Evolutionary conservation across 805 yeast species (phyloP).

Genomic region (Saccharomyces paradoxus): DNA sequence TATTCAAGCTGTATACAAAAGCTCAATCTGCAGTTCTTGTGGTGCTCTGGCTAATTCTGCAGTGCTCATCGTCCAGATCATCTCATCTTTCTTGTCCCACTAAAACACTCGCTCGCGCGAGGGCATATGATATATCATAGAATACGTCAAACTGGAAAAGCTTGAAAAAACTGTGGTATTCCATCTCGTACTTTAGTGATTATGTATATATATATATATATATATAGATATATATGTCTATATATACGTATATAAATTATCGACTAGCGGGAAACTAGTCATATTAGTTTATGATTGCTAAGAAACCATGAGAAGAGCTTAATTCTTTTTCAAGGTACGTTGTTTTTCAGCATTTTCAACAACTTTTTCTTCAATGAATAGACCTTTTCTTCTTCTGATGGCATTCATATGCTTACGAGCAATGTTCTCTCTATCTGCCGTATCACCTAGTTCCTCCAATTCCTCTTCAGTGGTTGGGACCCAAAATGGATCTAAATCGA

Average conservation of each 20-base stretch:
- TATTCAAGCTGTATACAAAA: neutral
- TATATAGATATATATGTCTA: neutral
- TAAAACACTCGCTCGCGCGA: neutral
- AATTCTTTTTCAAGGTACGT: conserved; percentile 73
- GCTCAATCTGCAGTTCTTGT: neutral
- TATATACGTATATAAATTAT: neutral
- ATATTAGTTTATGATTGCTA: neutral
- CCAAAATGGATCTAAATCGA: conserved; percentile 96
- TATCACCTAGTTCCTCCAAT: conserved; percentile 84
- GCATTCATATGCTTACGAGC: conserved; percentile 81
- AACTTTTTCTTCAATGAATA: conserved; percentile 82
- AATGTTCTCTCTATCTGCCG: conserved; percentile 84
- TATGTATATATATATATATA: neutral
- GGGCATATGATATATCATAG: neutral
- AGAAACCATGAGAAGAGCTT: neutral
- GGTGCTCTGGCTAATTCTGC: neutral
- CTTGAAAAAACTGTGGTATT: neutral
- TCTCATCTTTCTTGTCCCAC: neutral
- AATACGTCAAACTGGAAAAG: neutral
- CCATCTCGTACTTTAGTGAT: neutral
- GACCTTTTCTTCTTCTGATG: conserved; percentile 79
- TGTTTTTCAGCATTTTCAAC: conserved; percentile 91
- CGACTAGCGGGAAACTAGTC: neutral
- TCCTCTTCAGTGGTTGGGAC: conserved; percentile 97
- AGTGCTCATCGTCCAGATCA: neutral